Evolutionary conservation across 148 eudicot species (phyloP), one percentile per base, ranked within the genome.

Genomic region (Dianthus caryophyllus): DNA sequence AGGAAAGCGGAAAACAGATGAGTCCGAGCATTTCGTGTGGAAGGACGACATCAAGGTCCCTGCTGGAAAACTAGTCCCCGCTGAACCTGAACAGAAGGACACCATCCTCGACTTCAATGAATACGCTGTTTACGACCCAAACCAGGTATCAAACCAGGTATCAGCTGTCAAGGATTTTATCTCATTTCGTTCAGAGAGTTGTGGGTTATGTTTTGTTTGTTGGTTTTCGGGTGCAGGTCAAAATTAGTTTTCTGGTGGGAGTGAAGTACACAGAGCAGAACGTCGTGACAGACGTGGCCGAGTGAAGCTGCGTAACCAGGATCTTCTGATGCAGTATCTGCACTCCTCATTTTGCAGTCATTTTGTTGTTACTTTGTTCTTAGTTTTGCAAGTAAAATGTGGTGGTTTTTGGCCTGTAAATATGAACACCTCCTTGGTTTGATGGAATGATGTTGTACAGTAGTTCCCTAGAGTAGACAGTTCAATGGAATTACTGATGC

Each of bases 1-100:
- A 9, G 98, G 98, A 25, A 69, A 75, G 39, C 86, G 77, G 78
- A 87, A 66, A 38, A 89, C 98, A 0, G 87, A 89, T 6, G 95
- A 93, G 51, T 69, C 76, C 0, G 98, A 89, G 75, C 98, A 93
- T 57, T 81, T 87, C 13, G 61, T 79, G 8, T 89, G 98, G 98
- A 86, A 83, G 33, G 98, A 85, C 43, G 88, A 85, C 47, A 85
- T 89, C 53, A 84, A 81, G 57, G 98, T 92, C 2, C 98, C 98
- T 0, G 81, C 89, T 58, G 98, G 98, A 1, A 70, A 64, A 2
- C 52, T 93, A 70, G 70, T 90, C 46, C 85, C 85, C 0, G 84
- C 95, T 0, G 78, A 83, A 0, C 85, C 96, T 0, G 87, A 76
- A 50, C 81, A 77, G 41, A 80, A 89, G 51, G 88, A 85, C 6